Base-by-base conservation (phyloP, 306 rosid genomes). In the Phaseolus lunatus region DNA sequence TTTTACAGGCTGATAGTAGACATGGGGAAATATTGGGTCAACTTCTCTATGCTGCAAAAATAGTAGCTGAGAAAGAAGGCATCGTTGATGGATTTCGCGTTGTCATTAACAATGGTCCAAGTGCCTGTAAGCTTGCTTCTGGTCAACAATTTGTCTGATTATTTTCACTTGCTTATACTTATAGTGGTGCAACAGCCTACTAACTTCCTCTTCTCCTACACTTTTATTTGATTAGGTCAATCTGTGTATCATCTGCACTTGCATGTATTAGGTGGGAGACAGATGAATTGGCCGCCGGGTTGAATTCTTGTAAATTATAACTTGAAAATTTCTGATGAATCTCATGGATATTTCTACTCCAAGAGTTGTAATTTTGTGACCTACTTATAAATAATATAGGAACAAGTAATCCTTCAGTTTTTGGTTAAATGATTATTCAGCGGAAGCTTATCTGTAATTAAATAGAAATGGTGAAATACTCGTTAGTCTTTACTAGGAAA, bases 171-270 rank as follows among this genome's bases (percentile, higher is more conserved):
- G 33, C 65, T 39, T 58, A 52, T 41, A 47, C 65, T 39, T 58
- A 52, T 41, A 47, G 35, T 64, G 33, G 29, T 70, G 27, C 59
- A 48, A 3, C 56, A 59, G 14, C 11, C 18, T 9, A 3, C 65
- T 19, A 43, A 23, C 41, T 68, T 24, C 5, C 3, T 45, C 41
- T 45, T 48, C 48, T 67, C 22, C 9, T 23, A 33, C 69, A 80
- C 75, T 48, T 75, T 63, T 19, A 73, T 75, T 65, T 70, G 47
- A 73, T 35, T 76, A 93, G 96, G 96, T 80, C 97, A 93, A 87
- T 90, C 94, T 64, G 97, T 93, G 50, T 93, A 90, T 79, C 97
- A 93, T 88, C 88, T 93, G 80, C 97, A 93, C 89, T 81, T 93
- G 92, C 97, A 93, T 79, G 91, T 93, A 66, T 80, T 89, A 10